Conservation (phyloP, 2,329 filamentous ascomycete genomes). For the Beauveria pseudobassiana region DNA sequence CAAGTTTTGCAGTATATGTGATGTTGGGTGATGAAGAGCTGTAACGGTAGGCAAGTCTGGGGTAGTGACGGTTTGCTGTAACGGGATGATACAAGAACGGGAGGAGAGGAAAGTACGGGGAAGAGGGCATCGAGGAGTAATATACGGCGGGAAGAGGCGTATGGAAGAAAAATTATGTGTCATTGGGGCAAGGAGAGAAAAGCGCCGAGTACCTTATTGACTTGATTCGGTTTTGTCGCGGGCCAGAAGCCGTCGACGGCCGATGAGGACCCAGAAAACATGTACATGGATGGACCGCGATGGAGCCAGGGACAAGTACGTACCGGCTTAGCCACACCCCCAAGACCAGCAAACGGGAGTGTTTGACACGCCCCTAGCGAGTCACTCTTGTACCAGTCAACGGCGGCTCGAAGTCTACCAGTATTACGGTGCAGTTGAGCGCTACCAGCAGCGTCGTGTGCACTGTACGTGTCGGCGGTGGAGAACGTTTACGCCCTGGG, state of each 20-base stretch:
- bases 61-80: not conserved
- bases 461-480: slow-evolving; percentile 8
- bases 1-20: not conserved
- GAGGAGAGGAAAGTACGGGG: not conserved
- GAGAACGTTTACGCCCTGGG: slow-evolving; percentile 1
- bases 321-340: not conserved
- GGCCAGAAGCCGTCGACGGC: slow-evolving; percentile 8
- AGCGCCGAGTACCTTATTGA: not conserved
- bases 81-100: not conserved
- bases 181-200: not conserved
- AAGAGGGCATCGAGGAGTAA: slow-evolving; percentile 8
- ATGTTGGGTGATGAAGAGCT: not conserved
- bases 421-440: too few relatives aligned
- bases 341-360: not conserved
- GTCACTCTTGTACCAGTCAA: not conserved
- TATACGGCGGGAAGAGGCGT: not conserved
- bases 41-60: not conserved
- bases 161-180: not conserved
- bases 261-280: slow-evolving; percentile 6
- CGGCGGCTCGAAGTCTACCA: too few relatives aligned
- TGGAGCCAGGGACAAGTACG: not conserved
- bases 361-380: not conserved
- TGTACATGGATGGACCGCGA: slow-evolving; percentile 3
- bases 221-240: slow-evolving; percentile 2
- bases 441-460: not conserved